Evolutionary conservation across 148 eudicot species (phyloP), one percentile per base, ranked within the genome.

Genomic region (Rhododendron williamsianum): DNA sequence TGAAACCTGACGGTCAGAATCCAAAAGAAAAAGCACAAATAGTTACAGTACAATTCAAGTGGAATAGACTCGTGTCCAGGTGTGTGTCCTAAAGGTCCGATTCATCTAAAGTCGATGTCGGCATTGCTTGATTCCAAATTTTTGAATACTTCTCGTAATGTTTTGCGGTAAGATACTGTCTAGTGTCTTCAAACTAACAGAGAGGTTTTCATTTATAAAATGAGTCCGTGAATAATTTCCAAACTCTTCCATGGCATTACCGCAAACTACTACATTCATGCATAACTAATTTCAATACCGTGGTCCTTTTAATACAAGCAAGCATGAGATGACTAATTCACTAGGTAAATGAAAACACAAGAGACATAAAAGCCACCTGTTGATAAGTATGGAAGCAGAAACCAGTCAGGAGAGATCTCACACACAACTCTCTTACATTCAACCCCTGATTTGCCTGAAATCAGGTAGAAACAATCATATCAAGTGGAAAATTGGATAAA

Each of bases 331-430:
- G 78, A 74, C 78, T 15, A 36, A 36, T 74, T 23, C 78, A 74
- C 46, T 15, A 12, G 65, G 54, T 45, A 27, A 35, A 30, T 27
- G 43, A 67, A 33, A 38, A 58, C n/a, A 51, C 35, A 30, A 76
- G 52, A 36, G 41, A 43, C 6, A 2, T 43, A 72, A 63, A 79
- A 52, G 49, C 1, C 49, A 91, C 94, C 90, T 92, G 94, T 60
- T 92, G 94, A 60, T 92, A 90, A 46, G 82, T 82, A 76, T 92
- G 94, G 85, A 92, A 92, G 88, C 94, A 90, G 76, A 92, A 80
- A 25, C 94, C 94, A 85, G 90, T 76, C 63, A 92, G 33, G 51
- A 92, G 86, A 84, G 87, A 78, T 90, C 89, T 90, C 60, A 89
- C 78, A 77, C 87, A 88, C 41, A 92, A 74, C 82, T 92, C 92